Base-by-base conservation (phyloP, 805 yeast species). In the Candida quercuum region DNA sequence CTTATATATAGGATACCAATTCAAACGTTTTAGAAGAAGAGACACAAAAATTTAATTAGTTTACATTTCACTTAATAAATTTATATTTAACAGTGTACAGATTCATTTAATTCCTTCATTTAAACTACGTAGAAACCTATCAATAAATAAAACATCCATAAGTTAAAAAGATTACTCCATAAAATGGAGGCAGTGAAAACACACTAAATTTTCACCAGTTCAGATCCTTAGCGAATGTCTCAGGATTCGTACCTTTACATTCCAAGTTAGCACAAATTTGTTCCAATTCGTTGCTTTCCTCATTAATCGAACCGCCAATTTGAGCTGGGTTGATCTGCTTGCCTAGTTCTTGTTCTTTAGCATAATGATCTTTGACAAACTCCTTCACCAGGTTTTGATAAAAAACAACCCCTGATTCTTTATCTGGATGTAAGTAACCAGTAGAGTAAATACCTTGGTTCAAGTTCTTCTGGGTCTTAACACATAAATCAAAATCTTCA, bases 401-500 rank as follows among this genome's bases (percentile, higher is more conserved):
- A 49, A 68, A 69, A 34, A 76, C 64, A 15, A 76, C 82, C 28
- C 83, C 83, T 35, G 61, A 61, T 52, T 76, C 82, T 56, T 75
- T 76, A 33, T 59, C 52, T 37, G 83, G 82, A 56, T 76, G 81
- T 44, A 76, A 63, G 50, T 61, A 74, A 4, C 83, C 83, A 5
- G 81, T 69, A 4, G 71, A 61, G 56, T 76, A 76, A 31, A 76
- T 63, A 21, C 82, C 81, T 55, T 74, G 76, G 58, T 74, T 74
- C 53, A 76, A 64, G 61, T 76, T 76, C 61, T 72, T 71, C 52
- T 77, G 82, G 8, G 83, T 76, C 51, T 64, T 63, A 38, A 66
- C 74, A 60, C 81, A 76, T 45, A 77, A 62, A 54, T 77, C 73
- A 59, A 63, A 77, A 58, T 77, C 82, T 54, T 75, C 81, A n/a